Percentiles rank a stretch among this genome's conserved stretches.
phyloP scores from a whole-genome alignment of 1,139 yeast genomes.

The Geotrichum klebahnii region DNA sequence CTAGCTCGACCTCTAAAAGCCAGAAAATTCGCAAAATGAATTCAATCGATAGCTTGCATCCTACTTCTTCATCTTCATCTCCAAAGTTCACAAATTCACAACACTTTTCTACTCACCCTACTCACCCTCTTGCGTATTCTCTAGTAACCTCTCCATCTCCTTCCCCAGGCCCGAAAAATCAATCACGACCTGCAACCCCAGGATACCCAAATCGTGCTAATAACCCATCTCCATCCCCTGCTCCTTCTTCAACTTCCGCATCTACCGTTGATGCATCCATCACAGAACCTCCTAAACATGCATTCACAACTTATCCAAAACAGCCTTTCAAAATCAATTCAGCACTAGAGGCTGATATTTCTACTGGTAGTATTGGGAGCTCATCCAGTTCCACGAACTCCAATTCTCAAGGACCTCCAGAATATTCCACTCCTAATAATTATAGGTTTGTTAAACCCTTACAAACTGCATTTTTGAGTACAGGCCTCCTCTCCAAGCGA shows the following conservation, averaged over 20 bases:
- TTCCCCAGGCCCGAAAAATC: slow-evolving; percentile 15
- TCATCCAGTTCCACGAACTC: too few species aligned
- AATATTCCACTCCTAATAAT: slow-evolving; percentile 42
- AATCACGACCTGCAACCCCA: slow-evolving; percentile 5
- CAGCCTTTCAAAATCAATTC: slow-evolving; percentile 27
- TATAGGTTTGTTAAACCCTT: slow-evolving; percentile 76
- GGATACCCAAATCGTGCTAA: neutral
- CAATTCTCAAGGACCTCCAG: too few species aligned
- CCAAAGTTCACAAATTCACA: slow-evolving; percentile 12
- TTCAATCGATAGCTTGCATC: slow-evolving; percentile 9
- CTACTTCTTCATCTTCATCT: slow-evolving; percentile 5
- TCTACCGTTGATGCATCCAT: slow-evolving; percentile 10
- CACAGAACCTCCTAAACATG: slow-evolving; percentile 2
- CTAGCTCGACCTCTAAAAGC: neutral
- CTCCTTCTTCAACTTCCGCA: slow-evolving; percentile 17
- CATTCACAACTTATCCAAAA: slow-evolving; percentile 9
- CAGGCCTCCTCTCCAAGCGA: slow-evolving; percentile 71
- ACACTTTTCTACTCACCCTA: slow-evolving; percentile 14
- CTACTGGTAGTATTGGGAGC: slow-evolving; percentile 18
- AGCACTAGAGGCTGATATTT: slow-evolving; percentile 28
- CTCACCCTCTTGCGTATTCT: slow-evolving; percentile 22
- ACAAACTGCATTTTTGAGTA: slow-evolving; percentile 76
- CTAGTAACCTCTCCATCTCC: slow-evolving; percentile 20
- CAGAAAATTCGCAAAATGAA: slow-evolving; percentile 17
- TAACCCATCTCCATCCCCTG: neutral